Evolutionary conservation across 768 basidiomycete species (phyloP), one percentile per base, ranked within the genome.

Genomic region (Cystofilobasidium capitatum): DNA sequence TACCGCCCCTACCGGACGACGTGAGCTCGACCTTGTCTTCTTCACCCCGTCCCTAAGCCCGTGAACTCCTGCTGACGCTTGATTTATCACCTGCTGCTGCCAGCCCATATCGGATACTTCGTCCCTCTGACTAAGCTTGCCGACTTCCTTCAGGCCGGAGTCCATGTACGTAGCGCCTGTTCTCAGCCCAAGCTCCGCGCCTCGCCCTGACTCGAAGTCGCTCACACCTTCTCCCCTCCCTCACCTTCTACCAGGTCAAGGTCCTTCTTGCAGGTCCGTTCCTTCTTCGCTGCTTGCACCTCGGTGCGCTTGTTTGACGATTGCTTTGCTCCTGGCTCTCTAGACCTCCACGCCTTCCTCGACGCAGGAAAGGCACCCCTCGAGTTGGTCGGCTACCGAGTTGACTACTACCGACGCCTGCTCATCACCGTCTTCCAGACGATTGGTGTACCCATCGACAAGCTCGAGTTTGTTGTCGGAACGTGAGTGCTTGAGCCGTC

Each of bases 91-190:
- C 29, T 42, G 14, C n/a, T 31, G 12, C 22, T 10, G 67, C 49
- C 73, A 98, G 94, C 94, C 9, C 96, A 98, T 74, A 87, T 98
- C 66, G 96, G 90, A 8, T 99, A 99, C 81, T 94, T 96, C 76
- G 94, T 94, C 0, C 86, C 96, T 2, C 79, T 98, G 69, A 86
- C 85, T 29, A 99, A 99, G 81, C 89, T 99, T 66, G 91, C 92
- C 12, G 94, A 98, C 79, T 98, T 99, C 78, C 79, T 98, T 51
- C 82, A 84, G 47, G 94, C 93, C 0, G 93, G 86, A n/a, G 91
- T 92, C 3, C 86, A 90, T 77, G 88, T 88, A 72, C 72, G n/a
- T n/a, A n/a, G n/a, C n/a, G n/a, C n/a, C n/a, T n/a, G n/a, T n/a
- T 65, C 71, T 42, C 69, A 49, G 69, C 63, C n/a, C 22, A 13